Percentiles rank a stretch among this genome's conserved stretches.
These are phyloP conservation scores for Mucor circinelloides DNA, from an alignment of 371 early-diverging fungal species.

Conservation along the genomic window DNA sequence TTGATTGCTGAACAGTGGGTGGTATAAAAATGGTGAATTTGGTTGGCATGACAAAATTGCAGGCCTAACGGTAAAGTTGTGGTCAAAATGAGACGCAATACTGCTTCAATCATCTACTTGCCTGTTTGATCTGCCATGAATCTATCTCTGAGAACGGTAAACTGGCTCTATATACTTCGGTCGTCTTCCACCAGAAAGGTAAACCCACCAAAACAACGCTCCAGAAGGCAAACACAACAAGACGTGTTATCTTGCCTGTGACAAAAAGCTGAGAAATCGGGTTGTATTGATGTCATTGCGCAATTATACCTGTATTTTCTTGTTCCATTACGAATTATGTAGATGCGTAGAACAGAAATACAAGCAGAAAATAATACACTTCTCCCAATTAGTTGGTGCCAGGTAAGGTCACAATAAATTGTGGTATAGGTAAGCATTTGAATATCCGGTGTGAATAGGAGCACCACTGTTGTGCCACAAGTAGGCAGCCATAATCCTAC, in stretches of 20 bases:
- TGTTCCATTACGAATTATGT: constrained; percentile 1
- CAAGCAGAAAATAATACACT: neutral
- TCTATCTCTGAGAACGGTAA: constrained; percentile 75
- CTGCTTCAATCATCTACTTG: constrained; percentile 8
- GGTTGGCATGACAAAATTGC: constrained; percentile 30
- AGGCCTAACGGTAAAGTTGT: constrained; percentile 16
- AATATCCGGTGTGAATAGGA: neutral
- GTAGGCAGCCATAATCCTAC: neutral
- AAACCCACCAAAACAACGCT: constrained; percentile 70
- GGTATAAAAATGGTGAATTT: constrained; percentile 23
- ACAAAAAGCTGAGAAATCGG: neutral
- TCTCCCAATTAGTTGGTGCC: neutral
- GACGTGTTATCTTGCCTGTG: constrained; percentile 31
- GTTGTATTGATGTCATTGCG: neutral
- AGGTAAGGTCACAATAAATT: neutral
- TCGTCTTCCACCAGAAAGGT: constrained; percentile 93
- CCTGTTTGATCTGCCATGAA: constrained; percentile 59
- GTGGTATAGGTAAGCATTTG: neutral
- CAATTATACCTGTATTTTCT: constrained; percentile 7
- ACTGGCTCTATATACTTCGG: constrained; percentile 86
- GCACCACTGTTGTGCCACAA: neutral
- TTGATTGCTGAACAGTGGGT: neutral
- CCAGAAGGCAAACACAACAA: constrained; percentile 62
- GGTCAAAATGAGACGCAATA: neutral
- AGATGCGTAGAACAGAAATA: neutral